Percentiles rank a stretch among this genome's conserved stretches.
These are phyloP conservation scores for Trichoderma pleuroti DNA, from an alignment of 2,329 filamentous ascomycete genomes.

Conservation along the genomic window DNA sequence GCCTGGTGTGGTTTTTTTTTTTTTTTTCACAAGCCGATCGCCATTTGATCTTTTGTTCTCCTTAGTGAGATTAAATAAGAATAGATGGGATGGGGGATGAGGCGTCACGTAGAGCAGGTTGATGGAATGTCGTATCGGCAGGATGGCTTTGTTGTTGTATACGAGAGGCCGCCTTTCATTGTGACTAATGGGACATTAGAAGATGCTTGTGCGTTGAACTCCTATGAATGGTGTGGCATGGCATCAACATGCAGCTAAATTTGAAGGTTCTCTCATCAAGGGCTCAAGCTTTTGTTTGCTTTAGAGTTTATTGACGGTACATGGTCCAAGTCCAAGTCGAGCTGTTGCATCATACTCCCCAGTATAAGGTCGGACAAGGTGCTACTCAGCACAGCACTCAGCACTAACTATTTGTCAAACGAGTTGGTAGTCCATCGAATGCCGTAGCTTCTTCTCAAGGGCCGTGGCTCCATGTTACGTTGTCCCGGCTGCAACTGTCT, in stretches of 20 bases:
- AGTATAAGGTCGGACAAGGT: neutral
- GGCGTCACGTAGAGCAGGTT: neutral
- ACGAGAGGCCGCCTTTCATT: neutral
- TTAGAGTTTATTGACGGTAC: neutral
- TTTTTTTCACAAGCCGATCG: neutral
- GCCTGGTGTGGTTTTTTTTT: neutral
- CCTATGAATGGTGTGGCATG: neutral
- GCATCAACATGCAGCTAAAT: neutral
- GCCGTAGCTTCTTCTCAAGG: neutral
- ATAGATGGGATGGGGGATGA: neutral
- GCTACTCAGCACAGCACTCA: constrained; percentile 4
- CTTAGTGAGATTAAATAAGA: neutral
- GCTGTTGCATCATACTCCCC: neutral
- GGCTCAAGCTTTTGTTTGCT: neutral
- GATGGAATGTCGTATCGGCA: neutral
- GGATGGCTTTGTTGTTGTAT: neutral
- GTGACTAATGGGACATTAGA: neutral
- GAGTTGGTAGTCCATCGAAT: neutral
- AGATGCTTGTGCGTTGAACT: neutral
- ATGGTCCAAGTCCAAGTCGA: neutral
- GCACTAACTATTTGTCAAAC: neutral
- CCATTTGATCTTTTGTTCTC: neutral
- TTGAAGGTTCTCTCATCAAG: neutral
- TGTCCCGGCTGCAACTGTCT: neutral
- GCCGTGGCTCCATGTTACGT: neutral